Base-by-base conservation (phyloP, 345 rosid genomes). In the Salix viminalis region DNA sequence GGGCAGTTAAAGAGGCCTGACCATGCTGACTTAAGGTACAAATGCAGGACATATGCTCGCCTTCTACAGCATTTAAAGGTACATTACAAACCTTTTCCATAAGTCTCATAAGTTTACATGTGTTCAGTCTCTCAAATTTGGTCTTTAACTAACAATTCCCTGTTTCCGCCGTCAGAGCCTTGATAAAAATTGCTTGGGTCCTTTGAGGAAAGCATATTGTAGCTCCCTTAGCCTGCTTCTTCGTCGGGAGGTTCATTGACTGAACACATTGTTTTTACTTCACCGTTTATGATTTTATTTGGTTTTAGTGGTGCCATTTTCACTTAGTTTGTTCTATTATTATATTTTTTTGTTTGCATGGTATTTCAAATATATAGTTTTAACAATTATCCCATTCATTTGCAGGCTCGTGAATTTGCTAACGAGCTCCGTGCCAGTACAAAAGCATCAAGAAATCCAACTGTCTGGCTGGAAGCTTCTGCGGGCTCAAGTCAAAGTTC, bases 401-500 rank as follows among this genome's bases (percentile, higher is more conserved):
- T 78, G 36, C 87, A 94, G 99, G 98, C 99, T 84, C 98, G 97
- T 56, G 99, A 96, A 83, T 96, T 94, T 71, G 97, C 98, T 60
- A 96, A 92, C 80, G 99, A 96, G 88, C 99, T 96, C 84, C 99
- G 99, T 87, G 97, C 98, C 77, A 90, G 99, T 80, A 94, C 98
- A 76, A 96, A 96, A 86, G 97, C 97, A 76, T 89, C 99, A 72
- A 89, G 92, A 80, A 90, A 91, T 83, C 97, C 99, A 77, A 87
- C 94, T 54, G 92, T 91, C 73, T 96, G 98, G 98, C 94, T 96
- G 81, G 98, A 96, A 88, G 97, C 92, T 80, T 84, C 97, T 68
- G 62, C 97, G 0, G 97, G 96, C 69, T 91, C 95, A 76, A 83
- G 84, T 85, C 99, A 96, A 71, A 88, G 83, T 90, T 85, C 81